phyloP scores from a whole-genome alignment of 495 filamentous ascomycete species.

The Penicillium fimorum region DNA sequence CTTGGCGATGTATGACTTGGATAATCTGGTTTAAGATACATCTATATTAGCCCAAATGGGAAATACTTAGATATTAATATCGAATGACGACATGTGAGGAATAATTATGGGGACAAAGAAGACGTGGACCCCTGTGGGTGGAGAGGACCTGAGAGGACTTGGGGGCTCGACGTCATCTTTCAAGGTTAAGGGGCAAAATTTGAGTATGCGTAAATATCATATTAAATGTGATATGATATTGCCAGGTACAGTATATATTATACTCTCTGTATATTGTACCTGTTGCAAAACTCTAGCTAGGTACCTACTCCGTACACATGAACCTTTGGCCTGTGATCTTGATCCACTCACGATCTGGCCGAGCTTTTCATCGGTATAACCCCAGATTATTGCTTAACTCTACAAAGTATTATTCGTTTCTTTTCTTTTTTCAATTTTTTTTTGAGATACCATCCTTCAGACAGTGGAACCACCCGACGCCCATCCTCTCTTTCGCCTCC shows the following conservation, averaged over 20 bases:
- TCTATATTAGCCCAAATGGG: no score
- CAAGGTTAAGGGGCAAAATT: neutral
- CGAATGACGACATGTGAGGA: conserved; percentile 1
- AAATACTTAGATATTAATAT: no score
- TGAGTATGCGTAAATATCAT: neutral
- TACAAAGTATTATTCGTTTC: neutral
- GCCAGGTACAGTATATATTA: neutral
- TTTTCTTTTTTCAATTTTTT: neutral
- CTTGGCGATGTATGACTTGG: neutral
- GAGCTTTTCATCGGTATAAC: conserved; percentile 11
- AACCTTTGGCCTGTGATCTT: conserved; percentile 7
- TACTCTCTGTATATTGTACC: no score
- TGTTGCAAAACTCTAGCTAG: no score
- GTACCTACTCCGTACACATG: neutral
- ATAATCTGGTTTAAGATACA: neutral
- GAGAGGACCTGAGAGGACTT: neutral
- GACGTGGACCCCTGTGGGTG: conserved; percentile 5
- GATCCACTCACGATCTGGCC: conserved; percentile 26
- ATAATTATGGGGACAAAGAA: neutral
- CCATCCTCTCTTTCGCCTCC: conserved; percentile 6
- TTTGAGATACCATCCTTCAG: neutral
- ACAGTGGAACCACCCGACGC: neutral
- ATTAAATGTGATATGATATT: neutral
- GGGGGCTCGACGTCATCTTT: conserved; percentile 18
- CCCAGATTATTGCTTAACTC: conserved; percentile 13